These are phyloP conservation scores for Cryptococcus hybrid DNA, from an alignment of 1,284 basidiomycete genomes.

Conservation along the genomic window DNA sequence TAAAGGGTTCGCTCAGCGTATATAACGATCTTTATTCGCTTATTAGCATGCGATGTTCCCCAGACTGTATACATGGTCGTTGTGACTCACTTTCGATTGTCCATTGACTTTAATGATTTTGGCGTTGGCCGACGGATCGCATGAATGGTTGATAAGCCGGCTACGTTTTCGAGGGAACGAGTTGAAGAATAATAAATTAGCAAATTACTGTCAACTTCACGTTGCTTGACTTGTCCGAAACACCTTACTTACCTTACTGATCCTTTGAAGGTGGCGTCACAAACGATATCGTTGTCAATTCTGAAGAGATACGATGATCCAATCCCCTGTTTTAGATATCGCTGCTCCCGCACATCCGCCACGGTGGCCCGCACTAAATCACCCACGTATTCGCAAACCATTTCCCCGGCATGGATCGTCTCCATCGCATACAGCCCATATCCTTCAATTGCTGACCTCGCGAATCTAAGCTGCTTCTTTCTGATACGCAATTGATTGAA, in stretches of 20 bases:
- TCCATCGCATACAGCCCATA: conserved; percentile 98
- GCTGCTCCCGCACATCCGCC: conserved; percentile 94
- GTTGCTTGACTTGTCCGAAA: too few relatives aligned
- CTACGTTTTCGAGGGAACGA: conserved; percentile 52
- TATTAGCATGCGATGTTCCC: conserved; percentile 1
- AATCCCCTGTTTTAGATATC: conserved; percentile 93
- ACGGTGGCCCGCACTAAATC: conserved; percentile 84
- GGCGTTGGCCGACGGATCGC: conserved; percentile 95
- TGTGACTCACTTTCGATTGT: conserved; percentile 62
- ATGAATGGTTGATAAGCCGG: conserved; percentile 92
- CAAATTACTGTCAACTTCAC: too few relatives aligned
- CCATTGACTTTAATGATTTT: conserved; percentile 99
- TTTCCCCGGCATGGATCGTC: conserved; percentile 88
- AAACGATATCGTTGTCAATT: conserved; percentile 87
- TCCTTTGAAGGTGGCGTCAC: conserved; percentile 98
- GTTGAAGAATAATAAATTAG: not conserved
- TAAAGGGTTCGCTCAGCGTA: conserved; percentile 95
- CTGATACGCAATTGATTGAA: conserved; percentile 95
- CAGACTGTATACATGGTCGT: not conserved
- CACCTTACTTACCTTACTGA: conserved; percentile 76
- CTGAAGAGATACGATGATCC: conserved; percentile 92
- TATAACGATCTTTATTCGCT: conserved; percentile 75
- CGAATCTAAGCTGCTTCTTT: conserved; percentile 97
- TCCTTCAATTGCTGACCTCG: conserved; percentile 94
- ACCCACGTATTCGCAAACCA: conserved; percentile 99